Evolutionary conservation across 2,329 filamentous ascomycete species (phyloP).

Genomic region (Beauveria varroae): DNA sequence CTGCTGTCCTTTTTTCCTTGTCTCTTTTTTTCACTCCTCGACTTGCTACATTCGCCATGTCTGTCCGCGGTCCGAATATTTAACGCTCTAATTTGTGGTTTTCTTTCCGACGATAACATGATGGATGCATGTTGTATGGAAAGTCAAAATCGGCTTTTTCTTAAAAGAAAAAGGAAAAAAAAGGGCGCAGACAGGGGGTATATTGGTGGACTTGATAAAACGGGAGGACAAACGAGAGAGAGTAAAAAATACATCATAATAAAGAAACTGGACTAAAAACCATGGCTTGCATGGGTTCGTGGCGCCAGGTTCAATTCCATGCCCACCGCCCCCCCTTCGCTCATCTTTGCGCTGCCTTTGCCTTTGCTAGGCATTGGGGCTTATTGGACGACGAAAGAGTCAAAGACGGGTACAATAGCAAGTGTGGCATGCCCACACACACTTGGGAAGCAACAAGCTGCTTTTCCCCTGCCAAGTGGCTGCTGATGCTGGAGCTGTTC

Average conservation of each 20-base stretch:
- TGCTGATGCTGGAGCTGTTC: neutral
- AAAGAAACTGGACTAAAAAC: neutral
- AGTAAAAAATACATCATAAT: neutral
- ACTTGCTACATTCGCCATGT: neutral
- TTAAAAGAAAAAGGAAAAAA: neutral
- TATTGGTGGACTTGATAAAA: neutral
- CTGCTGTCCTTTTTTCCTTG: neutral
- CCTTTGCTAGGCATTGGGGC: neutral
- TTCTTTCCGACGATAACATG: neutral
- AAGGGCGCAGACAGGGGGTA: neutral
- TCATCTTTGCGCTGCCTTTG: neutral
- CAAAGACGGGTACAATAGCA: neutral
- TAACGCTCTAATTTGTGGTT: neutral
- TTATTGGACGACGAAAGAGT: neutral
- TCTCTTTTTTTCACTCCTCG: neutral
- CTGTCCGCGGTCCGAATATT: no score
- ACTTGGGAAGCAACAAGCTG: no score
- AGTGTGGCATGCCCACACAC: neutral
- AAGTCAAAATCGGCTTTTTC: no score
- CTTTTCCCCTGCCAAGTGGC: neutral
- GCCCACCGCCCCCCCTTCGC: neutral
- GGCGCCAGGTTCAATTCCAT: neutral
- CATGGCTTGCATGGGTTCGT: constrained; percentile 6
- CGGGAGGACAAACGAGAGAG: neutral
- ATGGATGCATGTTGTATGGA: neutral